phyloP scores from a whole-genome alignment of 768 basidiomycete species.

The Sarcodon aspratus region DNA sequence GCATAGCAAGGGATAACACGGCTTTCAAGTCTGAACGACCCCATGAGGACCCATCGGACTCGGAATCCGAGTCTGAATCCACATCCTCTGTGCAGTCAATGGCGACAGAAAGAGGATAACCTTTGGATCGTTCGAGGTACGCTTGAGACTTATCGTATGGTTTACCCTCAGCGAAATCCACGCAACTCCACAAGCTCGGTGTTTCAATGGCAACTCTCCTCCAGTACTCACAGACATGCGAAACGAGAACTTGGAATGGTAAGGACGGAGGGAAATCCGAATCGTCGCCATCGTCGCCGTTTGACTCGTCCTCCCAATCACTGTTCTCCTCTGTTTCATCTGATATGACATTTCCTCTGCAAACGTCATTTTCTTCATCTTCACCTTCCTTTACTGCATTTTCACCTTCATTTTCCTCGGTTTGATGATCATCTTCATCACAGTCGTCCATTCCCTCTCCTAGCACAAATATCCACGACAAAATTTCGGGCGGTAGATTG shows the following conservation, averaged over 20 bases:
- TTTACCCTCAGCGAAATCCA: slow-evolving; percentile 26
- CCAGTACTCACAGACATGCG: slow-evolving; percentile 55
- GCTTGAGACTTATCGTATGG: slow-evolving; percentile 31
- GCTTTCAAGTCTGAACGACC: neutral
- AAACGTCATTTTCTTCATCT: slow-evolving; percentile 18
- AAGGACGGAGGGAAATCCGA: slow-evolving; percentile 10
- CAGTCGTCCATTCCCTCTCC: slow-evolving; percentile 1
- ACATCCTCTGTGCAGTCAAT: slow-evolving; percentile 23
- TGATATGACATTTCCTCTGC: slow-evolving; percentile 6
- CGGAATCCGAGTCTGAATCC: slow-evolving; percentile 5
- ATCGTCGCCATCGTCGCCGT: slow-evolving; percentile 13
- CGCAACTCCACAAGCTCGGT: slow-evolving; percentile 43
- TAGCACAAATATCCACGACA: slow-evolving; percentile 29
- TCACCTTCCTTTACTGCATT: slow-evolving; percentile 23
- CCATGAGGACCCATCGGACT: no score
- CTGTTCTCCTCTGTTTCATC: neutral
- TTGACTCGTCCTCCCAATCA: slow-evolving; percentile 10
- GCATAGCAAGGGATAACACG: slow-evolving; percentile 28
- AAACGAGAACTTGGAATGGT: slow-evolving; percentile 41
- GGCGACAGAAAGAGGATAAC: slow-evolving; percentile 39
- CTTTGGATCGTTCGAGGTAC: slow-evolving; percentile 44
- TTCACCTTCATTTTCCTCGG: no score
- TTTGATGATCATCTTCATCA: slow-evolving; percentile 19
- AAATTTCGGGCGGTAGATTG: slow-evolving; percentile 45
- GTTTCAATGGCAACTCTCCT: slow-evolving; percentile 39